A percentile compares a stretch with the other conserved stretches of the same genome.
Evolutionary conservation across 129 eudicot genomes (phyloP).

Genomic region (Calendula officinalis): DNA sequence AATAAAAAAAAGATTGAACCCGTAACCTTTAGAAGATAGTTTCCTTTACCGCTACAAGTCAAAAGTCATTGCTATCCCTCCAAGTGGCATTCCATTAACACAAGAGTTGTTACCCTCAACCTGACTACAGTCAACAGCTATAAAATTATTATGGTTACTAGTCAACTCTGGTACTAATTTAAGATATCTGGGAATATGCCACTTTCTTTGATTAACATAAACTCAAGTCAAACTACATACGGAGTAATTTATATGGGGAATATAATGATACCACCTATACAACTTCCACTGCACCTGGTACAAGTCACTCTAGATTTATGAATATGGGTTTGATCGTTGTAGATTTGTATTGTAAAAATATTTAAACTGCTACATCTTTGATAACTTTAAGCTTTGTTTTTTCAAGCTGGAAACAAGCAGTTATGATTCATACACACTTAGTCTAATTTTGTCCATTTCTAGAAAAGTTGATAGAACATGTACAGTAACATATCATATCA

Average conservation of each 20-base stretch:
- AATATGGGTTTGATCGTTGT: conserved; percentile 6
- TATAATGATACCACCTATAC: not conserved
- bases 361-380: not conserved
- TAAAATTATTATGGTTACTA: conserved; percentile 11
- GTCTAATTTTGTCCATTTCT: no score
- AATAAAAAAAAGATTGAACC: no score
- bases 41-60: conserved; percentile 3
- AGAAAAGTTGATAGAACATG: not conserved
- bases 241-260: conserved; percentile 5
- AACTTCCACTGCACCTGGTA: conserved; percentile 8
- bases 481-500: conserved; percentile 4
- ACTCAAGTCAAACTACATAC: conserved; percentile 11
- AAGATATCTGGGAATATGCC: conserved; percentile 22
- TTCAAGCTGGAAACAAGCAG: not conserved
- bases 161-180: conserved; percentile 18
- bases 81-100: conserved; percentile 36
- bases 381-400: not conserved
- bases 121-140: conserved; percentile 4
- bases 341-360: not conserved
- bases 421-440: no score
- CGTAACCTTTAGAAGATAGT: no score
- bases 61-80: conserved; percentile 36
- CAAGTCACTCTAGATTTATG: conserved; percentile 14
- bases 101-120: conserved; percentile 24
- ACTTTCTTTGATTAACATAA: conserved; percentile 7